Evolutionary conservation across 768 basidiomycete genomes (phyloP), one percentile per base, ranked within the genome.

Genomic region (Rhizopogon salebrosus): DNA sequence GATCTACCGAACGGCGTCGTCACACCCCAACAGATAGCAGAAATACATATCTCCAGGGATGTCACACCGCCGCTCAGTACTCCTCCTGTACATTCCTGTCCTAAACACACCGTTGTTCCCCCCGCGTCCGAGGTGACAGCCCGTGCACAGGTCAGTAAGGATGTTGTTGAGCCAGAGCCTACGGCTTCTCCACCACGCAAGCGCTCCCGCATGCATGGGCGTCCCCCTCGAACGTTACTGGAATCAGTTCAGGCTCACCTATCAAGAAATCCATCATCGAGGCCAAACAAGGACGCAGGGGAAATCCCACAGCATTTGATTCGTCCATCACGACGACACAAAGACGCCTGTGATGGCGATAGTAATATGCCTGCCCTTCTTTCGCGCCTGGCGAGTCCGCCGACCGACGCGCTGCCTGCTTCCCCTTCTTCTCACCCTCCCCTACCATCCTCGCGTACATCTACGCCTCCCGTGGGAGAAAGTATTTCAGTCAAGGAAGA

Each of bases 181-280:
- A 48, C 56, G 57, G 60, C 58, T 55, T 55, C 54, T 22, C 20
- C 16, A 22, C 56, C 66, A 59, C 64, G 54, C 61, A 59, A 65
- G 37, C 60, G 52, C n/a, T 39, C 31, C 40, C 38, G 51, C 41
- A 38, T 24, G 49, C 48, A 40, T 20, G 18, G 29, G 13, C 60
- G 66, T 37, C 57, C 57, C 43, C 66, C 67, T 38, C 74, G 75
- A 52, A 75, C 66, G 56, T 68, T 82, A 31, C 66, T 70, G 39
- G 74, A 79, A 50, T 74, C 78, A 13, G 72, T 83, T 3, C 76
- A 75, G 37, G 75, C 76, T 1, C 72, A 82, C 61, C 74, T 83
- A 45, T 56, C 58, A 10, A 52, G 48, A 6, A 52, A 60, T 6
- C 29, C 40, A 38, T 23, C 27, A 16, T 46, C 39, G 18, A 55